These are phyloP conservation scores for Tetratostichococcus sp. DNA, from an alignment of 139 green algal genomes.

Conservation along the genomic window DNA sequence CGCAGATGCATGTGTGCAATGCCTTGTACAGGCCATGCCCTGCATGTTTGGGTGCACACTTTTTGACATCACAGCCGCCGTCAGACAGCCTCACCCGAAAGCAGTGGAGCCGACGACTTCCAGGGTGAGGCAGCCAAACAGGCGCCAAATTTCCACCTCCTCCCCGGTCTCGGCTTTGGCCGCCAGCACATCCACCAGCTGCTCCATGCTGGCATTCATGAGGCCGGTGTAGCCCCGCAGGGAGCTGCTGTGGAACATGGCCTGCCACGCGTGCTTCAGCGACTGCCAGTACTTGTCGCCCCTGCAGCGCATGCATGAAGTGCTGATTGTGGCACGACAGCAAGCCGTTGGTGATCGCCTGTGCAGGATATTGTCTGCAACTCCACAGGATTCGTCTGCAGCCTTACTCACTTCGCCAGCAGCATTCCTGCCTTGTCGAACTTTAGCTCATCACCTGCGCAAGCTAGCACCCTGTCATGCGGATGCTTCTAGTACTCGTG, in stretches of 20 bases:
- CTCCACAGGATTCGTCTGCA: no score
- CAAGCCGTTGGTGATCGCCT: no score
- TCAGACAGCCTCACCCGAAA: conserved; percentile 53
- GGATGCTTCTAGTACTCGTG: no score
- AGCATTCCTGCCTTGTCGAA: background rate
- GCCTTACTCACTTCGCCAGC: background rate
- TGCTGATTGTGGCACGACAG: no score
- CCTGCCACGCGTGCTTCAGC: background rate
- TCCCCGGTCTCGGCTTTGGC: conserved; percentile 11
- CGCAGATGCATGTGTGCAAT: no score
- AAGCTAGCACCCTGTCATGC: no score
- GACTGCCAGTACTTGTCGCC: background rate
- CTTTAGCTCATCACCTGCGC: background rate
- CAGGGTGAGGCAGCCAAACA: conserved; percentile 47
- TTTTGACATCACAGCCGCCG: no score
- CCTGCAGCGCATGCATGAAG: background rate
- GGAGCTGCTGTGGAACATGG: background rate
- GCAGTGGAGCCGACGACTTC: conserved; percentile 49
- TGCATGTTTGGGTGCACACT: no score
- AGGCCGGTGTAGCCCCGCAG: conserved; percentile 35
- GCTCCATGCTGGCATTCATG: conserved; percentile 30
- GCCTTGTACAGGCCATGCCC: no score
- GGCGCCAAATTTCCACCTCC: conserved; percentile 36
- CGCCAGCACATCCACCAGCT: conserved; percentile 28
- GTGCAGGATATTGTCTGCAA: no score